Percentiles rank a stretch among this genome's conserved stretches.
These are phyloP conservation scores for Tirmania nivea DNA, from an alignment of 495 filamentous ascomycete genomes.

Conservation along the genomic window DNA sequence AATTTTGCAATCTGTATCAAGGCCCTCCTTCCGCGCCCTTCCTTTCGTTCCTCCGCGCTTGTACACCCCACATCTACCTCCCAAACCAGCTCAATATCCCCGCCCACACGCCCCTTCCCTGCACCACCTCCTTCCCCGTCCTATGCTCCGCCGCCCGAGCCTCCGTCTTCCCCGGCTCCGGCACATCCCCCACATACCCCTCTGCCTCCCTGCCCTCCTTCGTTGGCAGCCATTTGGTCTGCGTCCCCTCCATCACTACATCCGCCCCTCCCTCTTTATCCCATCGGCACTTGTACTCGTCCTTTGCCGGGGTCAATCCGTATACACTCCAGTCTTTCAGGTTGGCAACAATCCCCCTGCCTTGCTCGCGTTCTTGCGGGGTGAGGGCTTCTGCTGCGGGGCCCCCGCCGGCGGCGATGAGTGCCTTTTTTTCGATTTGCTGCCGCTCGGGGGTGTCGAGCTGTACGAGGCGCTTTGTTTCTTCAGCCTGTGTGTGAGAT, in stretches of 20 bases:
- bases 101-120: not conserved
- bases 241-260: not conserved
- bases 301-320: slow-evolving; percentile 17
- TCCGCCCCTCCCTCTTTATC: slow-evolving; percentile 3
- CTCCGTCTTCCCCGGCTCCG: not conserved
- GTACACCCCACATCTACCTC: not conserved
- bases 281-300: slow-evolving; percentile 4
- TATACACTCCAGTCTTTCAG: slow-evolving; percentile 22
- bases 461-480: slow-evolving; percentile 1
- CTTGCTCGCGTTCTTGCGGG: slow-evolving; percentile 1
- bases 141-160: not conserved
- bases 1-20: not conserved
- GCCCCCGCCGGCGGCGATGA: slow-evolving; percentile 5
- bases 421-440: slow-evolving; percentile 3
- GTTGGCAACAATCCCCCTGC: slow-evolving; percentile 2
- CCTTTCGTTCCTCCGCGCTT: too few species aligned
- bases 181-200: not conserved
- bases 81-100: not conserved
- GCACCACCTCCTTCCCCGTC: not conserved
- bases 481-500: slow-evolving; percentile 5
- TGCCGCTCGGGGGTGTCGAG: not conserved
- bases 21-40: not conserved
- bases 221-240: not conserved
- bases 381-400: slow-evolving; percentile 1
- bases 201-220: slow-evolving; percentile 13